Conservation (phyloP, 805 yeast species). For the Candida dendrica region DNA sequence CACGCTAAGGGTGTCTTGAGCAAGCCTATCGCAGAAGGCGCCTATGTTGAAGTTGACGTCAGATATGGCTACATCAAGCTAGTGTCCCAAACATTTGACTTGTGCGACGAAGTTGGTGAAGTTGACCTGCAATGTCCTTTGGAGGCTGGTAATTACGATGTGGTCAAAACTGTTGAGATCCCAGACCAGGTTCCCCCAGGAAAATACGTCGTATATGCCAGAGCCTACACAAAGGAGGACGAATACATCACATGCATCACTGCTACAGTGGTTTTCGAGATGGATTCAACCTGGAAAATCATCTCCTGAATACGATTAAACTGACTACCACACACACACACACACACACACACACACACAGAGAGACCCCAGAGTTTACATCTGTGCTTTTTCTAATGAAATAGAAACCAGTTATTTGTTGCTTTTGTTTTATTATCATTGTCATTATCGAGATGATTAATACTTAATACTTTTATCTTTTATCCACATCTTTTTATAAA, state of each 20-base stretch:
- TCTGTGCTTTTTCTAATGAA: too few species aligned
- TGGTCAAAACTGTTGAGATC: slow-evolving; percentile 69
- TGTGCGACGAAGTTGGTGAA: slow-evolving; percentile 80
- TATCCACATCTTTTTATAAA: too few species aligned
- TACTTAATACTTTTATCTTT: too few species aligned
- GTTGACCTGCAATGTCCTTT: slow-evolving; percentile 86
- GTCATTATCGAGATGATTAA: too few species aligned
- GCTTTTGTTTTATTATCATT: too few species aligned
- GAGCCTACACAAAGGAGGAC: slow-evolving; percentile 84
- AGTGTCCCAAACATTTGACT: slow-evolving; percentile 82
- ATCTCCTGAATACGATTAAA: slow-evolving; percentile 1
- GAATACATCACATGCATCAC: slow-evolving; percentile 77
- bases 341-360: too few species aligned
- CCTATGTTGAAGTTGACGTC: slow-evolving; percentile 92
- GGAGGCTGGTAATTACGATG: slow-evolving; percentile 54
- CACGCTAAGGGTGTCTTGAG: slow-evolving; percentile 62
- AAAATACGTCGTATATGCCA: slow-evolving; percentile 74
- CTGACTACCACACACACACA: too few species aligned
- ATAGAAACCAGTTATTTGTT: too few species aligned
- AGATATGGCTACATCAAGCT: slow-evolving; percentile 86
- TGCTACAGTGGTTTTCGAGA: slow-evolving; percentile 49
- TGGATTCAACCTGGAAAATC: slow-evolving; percentile 22
- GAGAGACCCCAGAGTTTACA: too few species aligned
- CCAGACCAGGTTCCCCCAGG: slow-evolving; percentile 97
- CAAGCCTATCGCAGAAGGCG: slow-evolving; percentile 64